Base-by-base conservation (phyloP, 2,329 filamentous ascomycete species). In the Colletotrichum agaves region DNA sequence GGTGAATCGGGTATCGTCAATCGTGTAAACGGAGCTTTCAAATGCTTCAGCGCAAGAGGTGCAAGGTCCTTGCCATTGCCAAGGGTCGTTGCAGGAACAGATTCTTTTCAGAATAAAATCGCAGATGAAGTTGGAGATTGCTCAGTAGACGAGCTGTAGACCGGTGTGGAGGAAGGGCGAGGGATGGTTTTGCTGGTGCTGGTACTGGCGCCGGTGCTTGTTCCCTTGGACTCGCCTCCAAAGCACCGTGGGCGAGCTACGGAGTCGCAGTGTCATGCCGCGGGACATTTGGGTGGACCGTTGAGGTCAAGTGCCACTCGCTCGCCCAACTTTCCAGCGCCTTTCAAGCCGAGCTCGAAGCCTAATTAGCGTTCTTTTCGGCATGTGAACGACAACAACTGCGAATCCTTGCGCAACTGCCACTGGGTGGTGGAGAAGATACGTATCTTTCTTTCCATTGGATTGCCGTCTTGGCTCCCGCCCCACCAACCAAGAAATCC, bases 21-120 rank as follows among this genome's bases (percentile, higher is more conserved):
- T 44, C 13, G 59, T 44, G 35, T 44, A 33, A 58, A 46, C 35
- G 5, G 55, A 27, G 17, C 37, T 37, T 39, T 35, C 58, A 57
- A 19, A 33, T 52, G 33, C 6, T 67, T 50, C 52, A 50, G 41
- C 43, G 31, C 64, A 64, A 52, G 46, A 50, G 50, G 60, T 53
- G 41, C 55, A 64, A 64, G 60, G n/a, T 59, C 53, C 61, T 58
- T 64, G 61, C 60, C 64, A 64, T 67, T 64, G 64, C 60, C 46
- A 60, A 58, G 39, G 31, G 39, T 41, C 27, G 46, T 31, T 23
- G 60, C 33, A 52, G 31, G 37, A 35, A 35, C 21, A 41, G 10
- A 15, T 27, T 41, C 46, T 50, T 35, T 23, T 19, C 37, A 17
- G 15, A 62, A 46, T n/a, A 31, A 46, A 41, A 37, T 49, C 13